Percentiles rank a stretch among this genome's conserved stretches.
phyloP scores from a whole-genome alignment of 176 grass and related monocot genomes.

The Hordeum marinum region DNA sequence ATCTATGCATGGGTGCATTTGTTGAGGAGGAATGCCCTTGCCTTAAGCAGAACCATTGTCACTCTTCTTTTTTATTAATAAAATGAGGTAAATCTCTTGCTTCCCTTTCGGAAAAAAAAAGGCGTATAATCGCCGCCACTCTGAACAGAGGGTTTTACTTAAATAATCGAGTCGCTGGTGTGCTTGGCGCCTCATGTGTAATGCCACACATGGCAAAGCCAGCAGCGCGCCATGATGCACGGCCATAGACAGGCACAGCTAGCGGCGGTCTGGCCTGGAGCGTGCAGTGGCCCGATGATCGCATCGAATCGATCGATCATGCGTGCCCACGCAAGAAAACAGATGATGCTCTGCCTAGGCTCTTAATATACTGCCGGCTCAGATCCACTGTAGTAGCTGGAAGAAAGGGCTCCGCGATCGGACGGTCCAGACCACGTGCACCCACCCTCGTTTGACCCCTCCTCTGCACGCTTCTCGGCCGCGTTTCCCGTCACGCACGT shows the following conservation, averaged over 20 bases:
- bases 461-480: not conserved
- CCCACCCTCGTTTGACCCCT: not conserved
- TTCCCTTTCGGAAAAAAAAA: not conserved
- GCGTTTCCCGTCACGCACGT: not conserved
- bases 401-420: not conserved
- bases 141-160: constrained; percentile 5
- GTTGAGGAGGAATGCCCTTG: too few species aligned
- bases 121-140: not conserved
- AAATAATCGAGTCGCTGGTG: not conserved
- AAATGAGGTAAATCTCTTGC: too few species aligned
- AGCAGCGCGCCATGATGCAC: constrained; percentile 17
- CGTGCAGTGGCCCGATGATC: not conserved
- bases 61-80: too few species aligned
- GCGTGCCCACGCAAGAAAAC: not conserved
- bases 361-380: not conserved
- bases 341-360: not conserved
- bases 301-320: not conserved
- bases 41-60: too few species aligned
- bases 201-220: not conserved
- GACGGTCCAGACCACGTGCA: constrained; percentile 16
- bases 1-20: too few species aligned
- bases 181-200: constrained; percentile 17
- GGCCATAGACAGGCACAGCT: not conserved
- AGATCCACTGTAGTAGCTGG: not conserved
- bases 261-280: constrained; percentile 5